These are phyloP conservation scores for Pseudogymnoascus sp. DNA, from an alignment of 2,329 filamentous ascomycete species.

Conservation along the genomic window DNA sequence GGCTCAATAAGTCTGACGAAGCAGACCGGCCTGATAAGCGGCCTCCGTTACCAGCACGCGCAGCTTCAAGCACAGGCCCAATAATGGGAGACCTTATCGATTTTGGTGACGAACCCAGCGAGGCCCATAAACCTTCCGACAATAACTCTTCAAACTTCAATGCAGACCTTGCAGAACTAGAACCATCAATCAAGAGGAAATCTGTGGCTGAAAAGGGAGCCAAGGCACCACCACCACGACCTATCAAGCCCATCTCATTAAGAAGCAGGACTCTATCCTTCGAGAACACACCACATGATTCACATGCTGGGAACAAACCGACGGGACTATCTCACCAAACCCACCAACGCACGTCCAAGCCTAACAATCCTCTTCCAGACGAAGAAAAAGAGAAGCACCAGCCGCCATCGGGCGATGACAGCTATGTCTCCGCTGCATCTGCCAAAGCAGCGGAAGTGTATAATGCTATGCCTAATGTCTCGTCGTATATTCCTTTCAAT, in stretches of 20 bases:
- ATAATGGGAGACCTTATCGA: conserved; percentile 53
- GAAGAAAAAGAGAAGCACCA: conserved; percentile 18
- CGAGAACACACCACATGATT: conserved; percentile 26
- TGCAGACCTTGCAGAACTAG: conserved; percentile 20
- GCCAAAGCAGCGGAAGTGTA: conserved; percentile 26
- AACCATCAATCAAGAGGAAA: conserved; percentile 27
- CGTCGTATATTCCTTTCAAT: conserved; percentile 18
- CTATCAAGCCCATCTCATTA: conserved; percentile 50
- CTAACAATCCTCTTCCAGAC: conserved; percentile 9
- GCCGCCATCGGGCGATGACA: conserved; percentile 18
- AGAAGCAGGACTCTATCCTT: conserved; percentile 32
- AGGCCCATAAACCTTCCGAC: conserved; percentile 30
- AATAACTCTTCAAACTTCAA: conserved; percentile 24
- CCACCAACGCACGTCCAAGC: conserved; percentile 17
- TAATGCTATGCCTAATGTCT: conserved; percentile 27
- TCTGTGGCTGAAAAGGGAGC: conserved; percentile 17
- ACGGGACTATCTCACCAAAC: conserved; percentile 29
- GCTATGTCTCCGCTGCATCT: conserved; percentile 24
- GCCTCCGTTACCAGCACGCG: conserved; percentile 23
- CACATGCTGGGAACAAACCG: conserved; percentile 36
- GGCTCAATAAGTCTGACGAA: background rate
- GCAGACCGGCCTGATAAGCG: conserved; percentile 17
- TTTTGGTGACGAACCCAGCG: conserved; percentile 46
- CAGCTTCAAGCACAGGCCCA: conserved; percentile 27
- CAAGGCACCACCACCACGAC: conserved; percentile 44